These are phyloP conservation scores for Clonostachys chloroleuca DNA, from an alignment of 2,329 filamentous ascomycete species.

Conservation along the genomic window DNA sequence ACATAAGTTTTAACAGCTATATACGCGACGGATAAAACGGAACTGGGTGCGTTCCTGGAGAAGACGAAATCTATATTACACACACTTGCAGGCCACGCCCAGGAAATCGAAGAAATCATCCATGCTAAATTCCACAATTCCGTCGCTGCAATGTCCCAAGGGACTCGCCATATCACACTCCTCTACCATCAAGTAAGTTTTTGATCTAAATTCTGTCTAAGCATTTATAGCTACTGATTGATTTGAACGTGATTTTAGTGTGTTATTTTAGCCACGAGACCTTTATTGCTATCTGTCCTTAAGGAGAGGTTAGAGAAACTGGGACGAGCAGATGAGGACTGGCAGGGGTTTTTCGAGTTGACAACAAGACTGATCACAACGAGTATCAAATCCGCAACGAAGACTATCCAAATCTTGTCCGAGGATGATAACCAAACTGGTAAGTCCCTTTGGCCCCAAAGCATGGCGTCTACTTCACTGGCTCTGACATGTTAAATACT, in stretches of 20 bases:
- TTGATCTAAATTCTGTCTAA: no score
- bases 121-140: conserved; percentile 23
- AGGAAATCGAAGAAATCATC: conserved; percentile 30
- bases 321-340: conserved; percentile 15
- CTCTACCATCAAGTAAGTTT: conserved; percentile 28
- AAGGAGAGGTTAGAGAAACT: conserved; percentile 26
- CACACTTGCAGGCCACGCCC: conserved; percentile 25
- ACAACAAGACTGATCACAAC: conserved; percentile 28
- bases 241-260: conserved; percentile 13
- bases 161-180: conserved; percentile 27
- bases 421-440: conserved; percentile 26
- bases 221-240: fast-evolving
- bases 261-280: conserved; percentile 30
- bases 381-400: conserved; percentile 32
- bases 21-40: conserved; percentile 25
- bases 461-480: not conserved
- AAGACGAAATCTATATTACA: conserved; percentile 26
- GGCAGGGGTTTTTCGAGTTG: conserved; percentile 20
- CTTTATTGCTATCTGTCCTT: conserved; percentile 28
- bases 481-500: not conserved
- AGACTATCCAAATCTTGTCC: conserved; percentile 28
- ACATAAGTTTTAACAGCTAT: conserved; percentile 14
- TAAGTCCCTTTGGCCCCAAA: conserved; percentile 5
- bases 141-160: conserved; percentile 25
- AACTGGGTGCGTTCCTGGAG: conserved; percentile 25